Evolutionary conservation across 1,139 yeast genomes (phyloP).

Genomic region (Nakaseomyces bracarensis): DNA sequence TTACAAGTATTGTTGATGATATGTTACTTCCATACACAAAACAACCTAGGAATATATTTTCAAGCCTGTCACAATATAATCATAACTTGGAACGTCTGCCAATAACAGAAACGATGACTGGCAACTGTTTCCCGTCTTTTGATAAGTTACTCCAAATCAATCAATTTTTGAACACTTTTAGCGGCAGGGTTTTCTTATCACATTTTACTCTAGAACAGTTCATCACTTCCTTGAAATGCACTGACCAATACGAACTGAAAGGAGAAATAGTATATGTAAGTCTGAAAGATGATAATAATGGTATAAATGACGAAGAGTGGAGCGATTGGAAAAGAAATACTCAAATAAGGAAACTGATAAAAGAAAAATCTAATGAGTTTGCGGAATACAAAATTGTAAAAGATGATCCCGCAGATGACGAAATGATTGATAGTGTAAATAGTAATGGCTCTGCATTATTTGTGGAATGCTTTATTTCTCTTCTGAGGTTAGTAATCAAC

Average conservation of each 20-base stretch:
- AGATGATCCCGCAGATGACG: constrained; percentile 29
- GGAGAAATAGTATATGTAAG: constrained; percentile 26
- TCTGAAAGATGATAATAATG: constrained; percentile 10
- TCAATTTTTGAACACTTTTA: constrained; percentile 29
- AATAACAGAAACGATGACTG: constrained; percentile 6
- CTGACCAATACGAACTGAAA: constrained; percentile 23
- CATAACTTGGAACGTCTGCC: constrained; percentile 19
- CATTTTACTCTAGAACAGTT: constrained; percentile 28
- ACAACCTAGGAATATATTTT: constrained; percentile 17
- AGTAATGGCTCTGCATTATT: constrained; percentile 23
- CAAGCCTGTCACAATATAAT: constrained; percentile 19
- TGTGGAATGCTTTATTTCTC: constrained; percentile 26
- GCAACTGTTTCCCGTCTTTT: constrained; percentile 16
- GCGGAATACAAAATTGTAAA: constrained; percentile 19
- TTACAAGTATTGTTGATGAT: constrained; percentile 33
- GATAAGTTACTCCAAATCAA: constrained; percentile 26
- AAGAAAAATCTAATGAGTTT: constrained; percentile 11
- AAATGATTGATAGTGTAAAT: constrained; percentile 28
- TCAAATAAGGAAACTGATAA: constrained; percentile 17
- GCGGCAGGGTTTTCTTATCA: constrained; percentile 21
- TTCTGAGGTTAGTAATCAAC: constrained; percentile 24
- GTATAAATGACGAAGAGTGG: background rate
- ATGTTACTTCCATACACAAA: constrained; percentile 29
- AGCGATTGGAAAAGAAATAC: constrained; percentile 14
- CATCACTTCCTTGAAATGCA: constrained; percentile 25